phyloP scores from a whole-genome alignment of 805 yeast genomes.

The Yarrowia hollandica region DNA sequence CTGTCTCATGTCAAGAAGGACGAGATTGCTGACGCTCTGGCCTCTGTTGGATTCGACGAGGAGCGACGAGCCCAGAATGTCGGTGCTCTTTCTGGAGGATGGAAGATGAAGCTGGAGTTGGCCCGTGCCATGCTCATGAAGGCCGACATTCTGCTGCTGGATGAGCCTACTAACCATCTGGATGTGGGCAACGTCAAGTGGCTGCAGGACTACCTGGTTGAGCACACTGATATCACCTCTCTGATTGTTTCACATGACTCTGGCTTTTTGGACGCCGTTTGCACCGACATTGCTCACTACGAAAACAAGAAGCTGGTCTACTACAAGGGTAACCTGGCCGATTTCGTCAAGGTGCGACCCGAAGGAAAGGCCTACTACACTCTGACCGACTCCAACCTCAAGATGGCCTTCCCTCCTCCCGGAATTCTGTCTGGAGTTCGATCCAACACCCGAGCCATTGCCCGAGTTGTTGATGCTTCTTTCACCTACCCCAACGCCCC shows the following conservation, averaged over 20 bases:
- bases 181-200: constrained; percentile 92
- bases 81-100: constrained; percentile 96
- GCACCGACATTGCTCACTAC: constrained; percentile 95
- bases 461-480: constrained; percentile 79
- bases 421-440: constrained; percentile 97
- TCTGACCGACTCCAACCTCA: constrained; percentile 84
- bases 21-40: constrained; percentile 74
- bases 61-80: constrained; percentile 87
- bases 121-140: constrained; percentile 99
- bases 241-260: constrained; percentile 97
- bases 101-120: constrained; percentile 98
- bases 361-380: constrained; percentile 97
- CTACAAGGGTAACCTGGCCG: constrained; percentile 94
- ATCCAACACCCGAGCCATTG: constrained; percentile 91
- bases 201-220: constrained; percentile 83
- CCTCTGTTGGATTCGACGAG: constrained; percentile 86
- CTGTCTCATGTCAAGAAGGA: constrained; percentile 60
- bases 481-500: constrained; percentile 87
- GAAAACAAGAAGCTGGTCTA: constrained; percentile 92
- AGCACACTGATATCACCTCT: constrained; percentile 85
- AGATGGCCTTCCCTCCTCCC: constrained; percentile 98
- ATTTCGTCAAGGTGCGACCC: constrained; percentile 86
- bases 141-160: constrained; percentile 91
- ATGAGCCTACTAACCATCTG: constrained; percentile 98
- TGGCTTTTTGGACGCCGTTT: constrained; percentile 90